Percentiles rank a stretch among this genome's conserved stretches.
phyloP scores from a whole-genome alignment of 495 filamentous ascomycete species.

The Penicillium manginii region DNA sequence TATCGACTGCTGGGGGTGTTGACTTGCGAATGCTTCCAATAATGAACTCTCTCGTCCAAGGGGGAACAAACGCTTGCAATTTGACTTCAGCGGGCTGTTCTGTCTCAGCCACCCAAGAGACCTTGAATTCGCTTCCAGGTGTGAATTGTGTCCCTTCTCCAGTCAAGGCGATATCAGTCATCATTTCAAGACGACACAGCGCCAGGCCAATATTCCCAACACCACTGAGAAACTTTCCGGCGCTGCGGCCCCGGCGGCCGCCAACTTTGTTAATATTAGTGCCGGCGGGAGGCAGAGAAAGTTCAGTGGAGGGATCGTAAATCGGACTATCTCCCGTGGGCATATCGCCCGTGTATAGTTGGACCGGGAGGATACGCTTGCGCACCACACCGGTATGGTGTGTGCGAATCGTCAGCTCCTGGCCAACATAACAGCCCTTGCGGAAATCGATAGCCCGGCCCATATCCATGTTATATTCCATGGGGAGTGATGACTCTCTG shows the following conservation, averaged over 20 bases:
- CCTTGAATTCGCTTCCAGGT: constrained; percentile 57
- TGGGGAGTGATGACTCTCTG: constrained; percentile 68
- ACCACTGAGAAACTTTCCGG: constrained; percentile 76
- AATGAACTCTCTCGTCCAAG: constrained; percentile 64
- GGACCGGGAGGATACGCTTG: constrained; percentile 84
- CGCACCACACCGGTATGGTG: constrained; percentile 91
- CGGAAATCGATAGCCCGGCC: constrained; percentile 84
- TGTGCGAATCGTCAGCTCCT: constrained; percentile 94
- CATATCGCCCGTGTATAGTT: constrained; percentile 63
- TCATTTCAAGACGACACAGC: constrained; percentile 85
- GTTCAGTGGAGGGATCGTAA: constrained; percentile 51
- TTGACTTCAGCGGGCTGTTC: constrained; percentile 53
- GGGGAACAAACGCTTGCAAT: constrained; percentile 85
- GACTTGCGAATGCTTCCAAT: constrained; percentile 33
- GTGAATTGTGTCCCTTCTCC: constrained; percentile 61
- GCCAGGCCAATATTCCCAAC: constrained; percentile 86
- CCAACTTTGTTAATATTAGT: constrained; percentile 51
- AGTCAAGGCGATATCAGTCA: constrained; percentile 74
- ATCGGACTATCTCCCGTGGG: constrained; percentile 44
- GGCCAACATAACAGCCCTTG: constrained; percentile 96
- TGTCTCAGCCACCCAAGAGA: constrained; percentile 49
- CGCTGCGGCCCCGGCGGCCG: constrained; percentile 62
- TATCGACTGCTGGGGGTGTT: constrained; percentile 21
- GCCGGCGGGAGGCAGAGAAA: constrained; percentile 33
- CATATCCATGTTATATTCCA: constrained; percentile 84